Conservation (phyloP, 345 rosid genomes). For the Lagerstroemia speciosa region DNA sequence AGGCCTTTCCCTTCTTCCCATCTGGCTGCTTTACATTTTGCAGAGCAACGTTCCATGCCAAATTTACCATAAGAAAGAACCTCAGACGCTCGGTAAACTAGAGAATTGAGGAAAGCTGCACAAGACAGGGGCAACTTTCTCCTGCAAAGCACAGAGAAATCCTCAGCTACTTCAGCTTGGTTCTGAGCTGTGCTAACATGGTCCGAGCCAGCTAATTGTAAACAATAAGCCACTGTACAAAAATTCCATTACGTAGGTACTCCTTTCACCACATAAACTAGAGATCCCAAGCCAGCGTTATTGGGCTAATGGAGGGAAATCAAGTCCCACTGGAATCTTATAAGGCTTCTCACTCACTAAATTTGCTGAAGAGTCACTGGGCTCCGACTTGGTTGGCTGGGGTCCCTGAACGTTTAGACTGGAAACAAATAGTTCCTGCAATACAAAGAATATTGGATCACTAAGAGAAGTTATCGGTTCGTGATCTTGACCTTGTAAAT, state of each 20-base stretch:
- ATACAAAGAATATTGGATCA: neutral
- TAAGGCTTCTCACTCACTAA: neutral
- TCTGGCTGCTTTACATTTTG: neutral
- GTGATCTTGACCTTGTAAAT: neutral
- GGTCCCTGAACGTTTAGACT: neutral
- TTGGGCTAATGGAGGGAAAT: neutral
- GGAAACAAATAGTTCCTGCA: neutral
- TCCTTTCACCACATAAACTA: neutral
- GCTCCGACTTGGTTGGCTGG: neutral
- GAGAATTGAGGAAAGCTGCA: neutral
- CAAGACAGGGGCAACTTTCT: neutral
- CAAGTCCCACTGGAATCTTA: neutral
- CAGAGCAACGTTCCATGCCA: neutral
- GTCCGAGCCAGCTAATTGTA: neutral
- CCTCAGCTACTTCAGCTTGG: neutral
- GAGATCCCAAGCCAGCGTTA: neutral
- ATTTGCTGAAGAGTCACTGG: neutral
- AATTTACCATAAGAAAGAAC: neutral
- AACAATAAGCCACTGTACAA: conserved; percentile 3
- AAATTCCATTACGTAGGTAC: neutral
- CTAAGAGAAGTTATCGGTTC: neutral
- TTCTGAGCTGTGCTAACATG: neutral
- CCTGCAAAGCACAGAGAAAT: neutral
- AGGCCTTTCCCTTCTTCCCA: neutral
- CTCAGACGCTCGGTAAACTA: neutral